phyloP scores from a whole-genome alignment of 768 basidiomycete genomes.

The Suillus spraguei region DNA sequence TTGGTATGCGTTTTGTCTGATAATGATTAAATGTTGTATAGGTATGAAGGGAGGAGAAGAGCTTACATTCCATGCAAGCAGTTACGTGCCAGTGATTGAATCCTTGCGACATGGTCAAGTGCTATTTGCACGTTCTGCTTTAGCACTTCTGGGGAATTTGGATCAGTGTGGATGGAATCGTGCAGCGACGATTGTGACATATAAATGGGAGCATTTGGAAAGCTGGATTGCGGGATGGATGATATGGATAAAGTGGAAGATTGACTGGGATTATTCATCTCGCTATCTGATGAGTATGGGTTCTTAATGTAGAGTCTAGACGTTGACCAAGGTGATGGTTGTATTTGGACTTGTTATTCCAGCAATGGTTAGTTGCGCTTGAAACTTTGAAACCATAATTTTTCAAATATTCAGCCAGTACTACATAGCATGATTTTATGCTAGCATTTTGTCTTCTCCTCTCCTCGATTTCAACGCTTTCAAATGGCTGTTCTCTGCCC shows the following conservation, averaged over 20 bases:
- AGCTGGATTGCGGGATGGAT: constrained; percentile 18
- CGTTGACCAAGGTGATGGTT: background rate
- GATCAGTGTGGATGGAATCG: constrained; percentile 39
- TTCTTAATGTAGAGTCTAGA: background rate
- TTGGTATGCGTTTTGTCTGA: constrained; percentile 65
- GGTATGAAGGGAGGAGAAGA: too few species aligned
- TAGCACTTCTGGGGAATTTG: constrained; percentile 64
- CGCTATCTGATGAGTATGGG: constrained; percentile 13
- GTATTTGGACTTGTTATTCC: constrained; percentile 2
- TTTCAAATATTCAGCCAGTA: background rate
- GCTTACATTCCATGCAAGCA: constrained; percentile 58
- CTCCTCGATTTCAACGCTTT: background rate
- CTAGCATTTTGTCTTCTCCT: background rate
- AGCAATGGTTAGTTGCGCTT: too few species aligned
- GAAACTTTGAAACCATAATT: background rate
- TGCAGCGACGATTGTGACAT: constrained; percentile 32
- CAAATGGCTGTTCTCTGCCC: constrained; percentile 24
- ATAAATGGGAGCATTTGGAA: constrained; percentile 18
- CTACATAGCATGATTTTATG: constrained; percentile 5
- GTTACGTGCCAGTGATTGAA: constrained; percentile 51
- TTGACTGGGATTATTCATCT: constrained; percentile 8
- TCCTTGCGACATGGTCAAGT: constrained; percentile 48
- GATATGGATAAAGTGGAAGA: constrained; percentile 24
- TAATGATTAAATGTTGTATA: background rate
- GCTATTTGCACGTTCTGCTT: constrained; percentile 55